A percentile compares a stretch with the other conserved stretches of the same genome.
These are phyloP conservation scores for Tagetes erecta DNA, from an alignment of 129 eudicot species.

Conservation along the genomic window DNA sequence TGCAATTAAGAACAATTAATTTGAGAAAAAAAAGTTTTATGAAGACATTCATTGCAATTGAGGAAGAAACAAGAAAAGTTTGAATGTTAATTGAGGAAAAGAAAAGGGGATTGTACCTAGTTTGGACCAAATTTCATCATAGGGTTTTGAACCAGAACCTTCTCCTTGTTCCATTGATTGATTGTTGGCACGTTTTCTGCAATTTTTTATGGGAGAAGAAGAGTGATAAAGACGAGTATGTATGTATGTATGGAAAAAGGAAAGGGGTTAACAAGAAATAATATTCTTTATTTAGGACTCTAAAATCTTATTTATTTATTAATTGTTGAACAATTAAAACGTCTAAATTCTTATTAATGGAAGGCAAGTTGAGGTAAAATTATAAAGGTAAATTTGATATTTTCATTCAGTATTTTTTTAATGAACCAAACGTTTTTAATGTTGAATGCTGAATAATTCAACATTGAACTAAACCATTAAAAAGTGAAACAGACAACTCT, in stretches of 20 bases:
- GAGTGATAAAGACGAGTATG: conserved; percentile 15
- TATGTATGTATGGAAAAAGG: background rate
- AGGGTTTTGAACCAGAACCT: conserved; percentile 48
- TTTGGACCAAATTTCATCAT: conserved; percentile 61
- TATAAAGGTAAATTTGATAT: no score
- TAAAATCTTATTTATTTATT: no score
- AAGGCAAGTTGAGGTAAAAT: no score
- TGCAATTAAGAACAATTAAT: background rate
- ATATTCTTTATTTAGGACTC: background rate
- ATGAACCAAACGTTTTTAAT: no score
- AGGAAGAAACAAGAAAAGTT: background rate
- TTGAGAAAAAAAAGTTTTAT: background rate
- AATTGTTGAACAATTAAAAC: no score
- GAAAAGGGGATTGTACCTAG: conserved; percentile 45
- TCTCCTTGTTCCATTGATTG: conserved; percentile 59
- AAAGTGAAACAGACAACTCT: no score
- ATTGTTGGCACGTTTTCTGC: conserved; percentile 10
- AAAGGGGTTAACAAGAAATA: background rate
- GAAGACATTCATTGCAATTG: background rate
- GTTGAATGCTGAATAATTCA: no score
- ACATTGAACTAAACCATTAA: no score
- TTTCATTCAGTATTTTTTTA: no score
- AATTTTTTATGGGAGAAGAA: background rate
- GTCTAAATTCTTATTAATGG: no score
- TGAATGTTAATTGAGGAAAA: conserved; percentile 23